Conservation (phyloP, 2,329 filamentous ascomycete species). For the Kalaharituber pfeilii region DNA sequence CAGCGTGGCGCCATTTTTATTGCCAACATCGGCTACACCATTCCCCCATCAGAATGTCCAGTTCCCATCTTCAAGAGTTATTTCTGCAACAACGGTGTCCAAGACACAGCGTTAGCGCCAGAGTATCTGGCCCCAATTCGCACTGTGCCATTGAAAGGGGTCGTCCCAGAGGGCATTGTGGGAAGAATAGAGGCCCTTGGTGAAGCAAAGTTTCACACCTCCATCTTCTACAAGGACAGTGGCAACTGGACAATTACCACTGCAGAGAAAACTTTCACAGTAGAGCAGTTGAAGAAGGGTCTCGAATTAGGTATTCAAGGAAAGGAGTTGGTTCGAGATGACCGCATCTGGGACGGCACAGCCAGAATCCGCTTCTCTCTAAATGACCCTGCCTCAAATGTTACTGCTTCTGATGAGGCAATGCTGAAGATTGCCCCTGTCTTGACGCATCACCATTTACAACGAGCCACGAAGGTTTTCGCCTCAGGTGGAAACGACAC, state of each 20-base stretch:
- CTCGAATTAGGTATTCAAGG: constrained; percentile 28
- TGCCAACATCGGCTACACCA: constrained; percentile 27
- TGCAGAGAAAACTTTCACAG: constrained; percentile 19
- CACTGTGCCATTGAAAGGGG: constrained; percentile 23
- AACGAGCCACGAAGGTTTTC: constrained; percentile 24
- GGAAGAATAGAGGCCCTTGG: background rate
- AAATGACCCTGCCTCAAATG: constrained; percentile 10
- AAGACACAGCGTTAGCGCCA: constrained; percentile 24
- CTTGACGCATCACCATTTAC: constrained; percentile 28
- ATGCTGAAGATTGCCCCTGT: constrained; percentile 28
- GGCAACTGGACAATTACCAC: background rate
- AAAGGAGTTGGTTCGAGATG: constrained; percentile 20
- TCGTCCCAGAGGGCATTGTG: constrained; percentile 16
- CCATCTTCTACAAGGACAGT: background rate
- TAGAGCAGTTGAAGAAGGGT: constrained; percentile 22
- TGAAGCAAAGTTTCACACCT: background rate
- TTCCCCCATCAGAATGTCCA: constrained; percentile 23
- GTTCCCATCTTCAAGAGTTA: constrained; percentile 20
- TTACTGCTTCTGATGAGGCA: constrained; percentile 22
- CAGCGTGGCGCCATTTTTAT: constrained; percentile 26
- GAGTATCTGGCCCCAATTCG: constrained; percentile 25
- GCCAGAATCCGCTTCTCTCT: constrained; percentile 24
- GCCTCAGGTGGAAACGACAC: constrained; percentile 13
- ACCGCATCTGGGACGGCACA: background rate
- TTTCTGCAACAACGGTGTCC: constrained; percentile 27